Evolutionary conservation across 805 yeast genomes (phyloP).

Genomic region (Candida endomychidarum): DNA sequence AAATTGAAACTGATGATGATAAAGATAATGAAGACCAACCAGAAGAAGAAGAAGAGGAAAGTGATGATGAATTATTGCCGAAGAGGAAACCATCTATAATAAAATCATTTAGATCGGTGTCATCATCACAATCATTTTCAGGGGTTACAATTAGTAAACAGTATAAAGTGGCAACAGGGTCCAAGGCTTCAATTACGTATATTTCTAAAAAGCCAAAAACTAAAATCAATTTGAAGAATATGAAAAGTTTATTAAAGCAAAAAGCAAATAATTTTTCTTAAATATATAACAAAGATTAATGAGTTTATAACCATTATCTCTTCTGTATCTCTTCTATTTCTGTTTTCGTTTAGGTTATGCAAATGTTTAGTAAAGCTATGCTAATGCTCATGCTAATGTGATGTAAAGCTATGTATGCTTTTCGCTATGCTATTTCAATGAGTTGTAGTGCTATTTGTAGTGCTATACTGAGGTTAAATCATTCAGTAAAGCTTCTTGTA

Average conservation of each 20-base stretch:
- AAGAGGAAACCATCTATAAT: slow-evolving; percentile 48
- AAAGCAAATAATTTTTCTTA: slow-evolving; percentile 6
- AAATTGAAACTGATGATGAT: slow-evolving; percentile 24
- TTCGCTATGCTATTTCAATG: not conserved
- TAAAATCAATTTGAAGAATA: slow-evolving; percentile 19
- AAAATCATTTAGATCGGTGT: slow-evolving; percentile 45
- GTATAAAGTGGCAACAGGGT: slow-evolving; percentile 54
- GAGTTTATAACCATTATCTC: slow-evolving; percentile 6
- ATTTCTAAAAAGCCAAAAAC: slow-evolving; percentile 36
- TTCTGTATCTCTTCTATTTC: not conserved
- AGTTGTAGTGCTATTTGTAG: not conserved
- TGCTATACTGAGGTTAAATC: slow-evolving; percentile 10
- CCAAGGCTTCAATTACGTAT: slow-evolving; percentile 58
- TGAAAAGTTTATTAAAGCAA: slow-evolving; percentile 1
- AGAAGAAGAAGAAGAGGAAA: slow-evolving; percentile 17
- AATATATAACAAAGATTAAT: no score
- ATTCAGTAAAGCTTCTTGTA: slow-evolving; percentile 44
- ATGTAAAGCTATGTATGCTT: no score
- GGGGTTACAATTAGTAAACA: slow-evolving; percentile 55
- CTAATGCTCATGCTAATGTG: no score
- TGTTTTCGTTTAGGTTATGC: no score
- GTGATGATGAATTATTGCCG: slow-evolving; percentile 38
- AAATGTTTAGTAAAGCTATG: no score
- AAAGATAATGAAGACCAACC: slow-evolving; percentile 15
- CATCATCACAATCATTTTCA: slow-evolving; percentile 42